A percentile compares a stretch with the other conserved stretches of the same genome.
phyloP scores from a whole-genome alignment of 2,329 filamentous ascomycete genomes.

The Zymoseptoria ardabiliae region DNA sequence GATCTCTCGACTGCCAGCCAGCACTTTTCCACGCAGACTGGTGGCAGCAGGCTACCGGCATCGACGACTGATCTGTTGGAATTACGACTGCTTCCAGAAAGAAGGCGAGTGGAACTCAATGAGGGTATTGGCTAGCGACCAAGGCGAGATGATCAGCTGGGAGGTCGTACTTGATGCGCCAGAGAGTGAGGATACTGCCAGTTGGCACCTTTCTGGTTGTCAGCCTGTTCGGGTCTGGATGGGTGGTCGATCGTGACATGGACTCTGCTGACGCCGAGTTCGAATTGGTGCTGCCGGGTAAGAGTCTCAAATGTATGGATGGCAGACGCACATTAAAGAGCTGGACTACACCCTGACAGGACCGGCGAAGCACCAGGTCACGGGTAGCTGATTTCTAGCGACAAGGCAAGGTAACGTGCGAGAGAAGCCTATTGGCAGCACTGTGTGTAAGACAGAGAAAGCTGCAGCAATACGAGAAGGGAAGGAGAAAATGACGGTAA shows the following conservation, averaged over 20 bases:
- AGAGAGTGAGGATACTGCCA: constrained; percentile 3
- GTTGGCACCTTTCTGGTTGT: constrained; percentile 16
- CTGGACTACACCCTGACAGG: too few species aligned
- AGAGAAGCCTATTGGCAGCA: too few species aligned
- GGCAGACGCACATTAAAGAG: too few species aligned
- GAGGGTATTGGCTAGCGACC: constrained; percentile 5
- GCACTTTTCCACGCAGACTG: constrained; percentile 10
- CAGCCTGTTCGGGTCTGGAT: too few species aligned
- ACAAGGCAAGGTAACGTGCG: too few species aligned
- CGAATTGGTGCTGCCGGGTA: too few species aligned
- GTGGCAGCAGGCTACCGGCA: constrained; percentile 14
- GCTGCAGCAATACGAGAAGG: too few species aligned
- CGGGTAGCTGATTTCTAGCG: not conserved
- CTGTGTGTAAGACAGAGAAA: too few species aligned
- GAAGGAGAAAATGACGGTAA: not conserved
- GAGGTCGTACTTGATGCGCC: constrained; percentile 8
- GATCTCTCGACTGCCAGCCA: constrained; percentile 8
- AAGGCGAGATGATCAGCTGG: constrained; percentile 14
- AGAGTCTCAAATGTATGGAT: too few species aligned
- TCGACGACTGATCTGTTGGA: constrained; percentile 15
- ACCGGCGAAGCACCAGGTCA: constrained; percentile 1
- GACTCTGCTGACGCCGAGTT: too few species aligned
- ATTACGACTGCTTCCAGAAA: constrained; percentile 5
- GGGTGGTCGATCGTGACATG: too few species aligned
- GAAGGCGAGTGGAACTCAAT: constrained; percentile 14